Percentiles rank a stretch among this genome's conserved stretches.
phyloP scores from a whole-genome alignment of 23 red algal genomes.

The Gracilaria caudata region DNA sequence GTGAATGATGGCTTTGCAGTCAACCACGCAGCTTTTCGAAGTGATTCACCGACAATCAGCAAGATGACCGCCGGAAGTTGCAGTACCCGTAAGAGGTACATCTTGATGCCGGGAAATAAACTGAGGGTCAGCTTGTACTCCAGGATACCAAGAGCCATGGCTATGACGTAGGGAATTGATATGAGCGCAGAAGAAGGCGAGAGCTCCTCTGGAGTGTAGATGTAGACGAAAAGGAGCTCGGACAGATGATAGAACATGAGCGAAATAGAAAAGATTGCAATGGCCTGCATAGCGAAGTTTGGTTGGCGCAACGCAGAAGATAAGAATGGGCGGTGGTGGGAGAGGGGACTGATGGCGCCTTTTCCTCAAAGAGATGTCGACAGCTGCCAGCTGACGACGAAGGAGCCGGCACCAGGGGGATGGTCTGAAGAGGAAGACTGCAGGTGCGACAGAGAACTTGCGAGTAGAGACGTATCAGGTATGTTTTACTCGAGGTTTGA shows the following conservation, averaged over 20 bases:
- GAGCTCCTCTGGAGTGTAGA: conserved; percentile 51
- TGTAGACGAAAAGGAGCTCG: conserved; percentile 69
- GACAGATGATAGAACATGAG: conserved; percentile 78
- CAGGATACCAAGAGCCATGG: conserved; percentile 64
- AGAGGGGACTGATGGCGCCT: too few relatives aligned
- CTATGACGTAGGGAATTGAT: conserved; percentile 72
- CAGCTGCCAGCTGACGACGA: too few relatives aligned
- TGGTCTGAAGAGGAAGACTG: too few relatives aligned
- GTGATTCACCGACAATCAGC: conserved; percentile 53
- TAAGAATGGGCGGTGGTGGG: background rate
- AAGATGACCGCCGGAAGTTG: conserved; percentile 50
- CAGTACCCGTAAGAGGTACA: background rate
- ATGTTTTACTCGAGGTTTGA: background rate
- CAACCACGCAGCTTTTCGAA: conserved; percentile 80
- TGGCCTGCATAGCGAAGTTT: background rate
- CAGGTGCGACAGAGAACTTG: too few relatives aligned
- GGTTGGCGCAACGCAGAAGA: background rate
- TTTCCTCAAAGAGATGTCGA: too few relatives aligned
- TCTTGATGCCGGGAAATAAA: conserved; percentile 22
- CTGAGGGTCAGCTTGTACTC: conserved; percentile 69
- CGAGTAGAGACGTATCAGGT: too few relatives aligned
- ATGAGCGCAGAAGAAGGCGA: conserved; percentile 58
- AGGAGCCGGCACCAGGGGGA: too few relatives aligned
- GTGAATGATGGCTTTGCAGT: conserved; percentile 77
- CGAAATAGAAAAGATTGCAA: conserved; percentile 36